These are phyloP conservation scores for Salix koriyanagi DNA, from an alignment of 345 rosid species.

Conservation along the genomic window DNA sequence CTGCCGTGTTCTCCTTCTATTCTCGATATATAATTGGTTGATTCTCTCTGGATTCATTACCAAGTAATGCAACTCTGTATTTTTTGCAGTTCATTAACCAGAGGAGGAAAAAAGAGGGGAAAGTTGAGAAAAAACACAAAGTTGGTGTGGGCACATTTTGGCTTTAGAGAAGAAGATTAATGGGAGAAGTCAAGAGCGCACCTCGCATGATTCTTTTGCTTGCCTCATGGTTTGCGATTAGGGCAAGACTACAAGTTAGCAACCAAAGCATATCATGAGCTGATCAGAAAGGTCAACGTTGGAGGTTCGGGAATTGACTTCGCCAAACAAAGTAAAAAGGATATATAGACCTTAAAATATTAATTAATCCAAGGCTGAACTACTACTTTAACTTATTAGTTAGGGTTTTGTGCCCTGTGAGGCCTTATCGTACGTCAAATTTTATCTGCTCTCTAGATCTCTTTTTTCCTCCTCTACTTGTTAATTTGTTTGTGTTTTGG, in stretches of 20 bases:
- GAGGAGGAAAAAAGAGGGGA: slow-evolving; percentile 16
- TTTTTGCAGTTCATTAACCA: slow-evolving; percentile 28
- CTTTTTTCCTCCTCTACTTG: background rate
- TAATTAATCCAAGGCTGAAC: background rate
- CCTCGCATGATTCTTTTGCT: slow-evolving; percentile 55
- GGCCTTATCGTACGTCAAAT: background rate
- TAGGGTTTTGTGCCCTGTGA: background rate
- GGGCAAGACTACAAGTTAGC: background rate
- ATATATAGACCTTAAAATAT: background rate
- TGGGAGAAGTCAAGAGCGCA: slow-evolving; percentile 91
- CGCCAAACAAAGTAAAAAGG: slow-evolving; percentile 11
- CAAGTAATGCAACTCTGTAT: background rate
- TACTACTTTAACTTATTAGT: background rate
- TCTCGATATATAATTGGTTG: too few species aligned
- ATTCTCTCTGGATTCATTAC: too few species aligned
- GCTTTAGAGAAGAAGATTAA: slow-evolving; percentile 10
- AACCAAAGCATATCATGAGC: background rate
- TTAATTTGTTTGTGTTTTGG: background rate
- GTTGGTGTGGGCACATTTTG: slow-evolving; percentile 12
- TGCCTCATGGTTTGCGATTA: background rate
- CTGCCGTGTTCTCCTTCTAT: background rate
- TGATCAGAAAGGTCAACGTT: slow-evolving; percentile 15
- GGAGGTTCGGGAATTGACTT: slow-evolving; percentile 95
- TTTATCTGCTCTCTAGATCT: background rate
- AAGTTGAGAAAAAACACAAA: slow-evolving; percentile 4